These are phyloP conservation scores for Cynara cardunculus DNA, from an alignment of 129 eudicot genomes.

Conservation along the genomic window DNA sequence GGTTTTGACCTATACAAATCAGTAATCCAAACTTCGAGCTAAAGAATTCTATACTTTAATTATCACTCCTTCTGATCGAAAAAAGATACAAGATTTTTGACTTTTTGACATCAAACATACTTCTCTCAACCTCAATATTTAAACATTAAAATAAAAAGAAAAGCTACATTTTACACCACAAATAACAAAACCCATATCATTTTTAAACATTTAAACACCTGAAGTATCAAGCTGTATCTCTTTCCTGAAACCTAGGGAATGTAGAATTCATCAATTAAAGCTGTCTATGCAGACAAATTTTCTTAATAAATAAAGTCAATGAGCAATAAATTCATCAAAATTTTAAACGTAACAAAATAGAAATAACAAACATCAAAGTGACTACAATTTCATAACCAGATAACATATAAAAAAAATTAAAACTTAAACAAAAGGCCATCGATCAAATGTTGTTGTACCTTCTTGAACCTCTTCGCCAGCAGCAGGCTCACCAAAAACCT, in stretches of 20 bases:
- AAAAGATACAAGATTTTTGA: background rate
- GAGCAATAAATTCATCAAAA: no score
- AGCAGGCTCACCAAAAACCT: slow-evolving; percentile 49
- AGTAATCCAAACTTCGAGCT: background rate
- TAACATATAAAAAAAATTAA: background rate
- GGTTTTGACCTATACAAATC: slow-evolving; percentile 1
- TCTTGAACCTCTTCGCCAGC: slow-evolving; percentile 59
- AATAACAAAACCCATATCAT: no score
- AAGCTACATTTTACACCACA: no score
- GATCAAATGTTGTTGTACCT: slow-evolving; percentile 27
- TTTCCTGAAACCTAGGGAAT: background rate
- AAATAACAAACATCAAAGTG: no score
- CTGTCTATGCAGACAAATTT: background rate
- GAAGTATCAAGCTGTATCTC: background rate
- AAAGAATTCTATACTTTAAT: background rate
- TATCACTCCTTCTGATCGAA: background rate
- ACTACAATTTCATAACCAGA: no score
- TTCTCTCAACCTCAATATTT: background rate
- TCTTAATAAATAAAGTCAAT: background rate
- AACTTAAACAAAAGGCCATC: background rate
- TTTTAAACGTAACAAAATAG: no score
- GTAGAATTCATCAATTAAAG: background rate
- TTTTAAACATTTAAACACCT: no score
- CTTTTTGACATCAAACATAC: background rate
- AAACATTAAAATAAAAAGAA: no score